Conservation (phyloP, 345 rosid genomes). For the Firmiana major region DNA sequence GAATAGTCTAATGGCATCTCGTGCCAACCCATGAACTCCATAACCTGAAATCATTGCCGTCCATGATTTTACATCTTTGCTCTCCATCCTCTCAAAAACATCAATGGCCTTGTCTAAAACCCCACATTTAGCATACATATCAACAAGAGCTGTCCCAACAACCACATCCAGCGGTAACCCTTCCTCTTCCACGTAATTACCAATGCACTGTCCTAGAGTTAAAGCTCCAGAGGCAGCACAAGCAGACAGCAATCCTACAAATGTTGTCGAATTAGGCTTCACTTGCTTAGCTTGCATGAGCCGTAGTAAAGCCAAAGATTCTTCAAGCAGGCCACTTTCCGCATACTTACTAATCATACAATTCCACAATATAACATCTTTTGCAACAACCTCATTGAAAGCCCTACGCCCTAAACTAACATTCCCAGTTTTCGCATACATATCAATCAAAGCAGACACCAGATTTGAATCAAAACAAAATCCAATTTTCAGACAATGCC, state of each 20-base stretch:
- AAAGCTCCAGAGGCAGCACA: conserved; percentile 45
- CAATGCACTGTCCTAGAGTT: conserved; percentile 31
- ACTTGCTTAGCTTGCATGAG: conserved; percentile 41
- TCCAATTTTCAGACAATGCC: conserved; percentile 45
- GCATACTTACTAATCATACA: conserved; percentile 64
- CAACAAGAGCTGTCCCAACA: conserved; percentile 57
- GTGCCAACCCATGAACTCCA: conserved; percentile 55
- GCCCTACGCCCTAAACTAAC: conserved; percentile 38
- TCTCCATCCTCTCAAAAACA: conserved; percentile 40
- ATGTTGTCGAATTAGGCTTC: conserved; percentile 49
- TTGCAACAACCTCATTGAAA: conserved; percentile 38
- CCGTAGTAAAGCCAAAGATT: conserved; percentile 44
- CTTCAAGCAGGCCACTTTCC: conserved; percentile 43
- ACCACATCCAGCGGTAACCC: conserved; percentile 38
- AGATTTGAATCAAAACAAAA: conserved; percentile 36
- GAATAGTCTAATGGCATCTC: conserved; percentile 46
- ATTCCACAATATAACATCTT: conserved; percentile 59
- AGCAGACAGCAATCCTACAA: conserved; percentile 52
- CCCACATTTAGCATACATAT: conserved; percentile 67
- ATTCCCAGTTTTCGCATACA: conserved; percentile 43
- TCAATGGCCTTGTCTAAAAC: conserved; percentile 42
- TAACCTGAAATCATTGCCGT: conserved; percentile 55
- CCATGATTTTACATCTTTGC: conserved; percentile 61
- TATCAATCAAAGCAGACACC: conserved; percentile 48
- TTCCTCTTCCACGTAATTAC: conserved; percentile 36